phyloP scores from a whole-genome alignment of 1,284 basidiomycete genomes.

The Neotropicomus parvogracilis region DNA sequence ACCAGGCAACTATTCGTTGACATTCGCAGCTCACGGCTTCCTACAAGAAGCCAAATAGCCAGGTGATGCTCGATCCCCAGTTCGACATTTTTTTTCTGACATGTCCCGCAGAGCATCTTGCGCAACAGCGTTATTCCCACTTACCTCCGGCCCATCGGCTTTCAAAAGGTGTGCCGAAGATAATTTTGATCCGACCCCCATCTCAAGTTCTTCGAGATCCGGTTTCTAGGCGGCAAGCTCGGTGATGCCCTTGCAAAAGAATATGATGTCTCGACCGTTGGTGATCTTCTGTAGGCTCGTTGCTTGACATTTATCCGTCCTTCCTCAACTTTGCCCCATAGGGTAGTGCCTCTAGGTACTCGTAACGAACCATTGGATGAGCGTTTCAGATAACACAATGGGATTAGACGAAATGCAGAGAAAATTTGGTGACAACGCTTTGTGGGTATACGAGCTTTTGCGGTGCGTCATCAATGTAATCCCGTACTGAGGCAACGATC shows the following conservation, averaged over 20 bases:
- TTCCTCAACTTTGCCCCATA: conserved; percentile 23
- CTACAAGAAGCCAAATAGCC: conserved; percentile 85
- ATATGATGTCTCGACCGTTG: conserved; percentile 86
- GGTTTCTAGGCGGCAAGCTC: conserved; percentile 93
- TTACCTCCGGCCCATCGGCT: conserved; percentile 78
- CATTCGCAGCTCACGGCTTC: conserved; percentile 72
- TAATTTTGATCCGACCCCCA: not conserved
- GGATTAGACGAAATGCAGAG: conserved; percentile 71
- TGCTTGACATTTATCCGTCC: not conserved
- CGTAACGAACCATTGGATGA: not conserved
- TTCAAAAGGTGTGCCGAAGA: conserved; percentile 68
- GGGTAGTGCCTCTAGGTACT: conserved; percentile 49
- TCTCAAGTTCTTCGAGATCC: conserved; percentile 56
- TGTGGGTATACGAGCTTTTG: conserved; percentile 89
- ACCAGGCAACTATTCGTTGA: not conserved
- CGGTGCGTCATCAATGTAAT: conserved; percentile 42
- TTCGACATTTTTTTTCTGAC: conserved; percentile 1
- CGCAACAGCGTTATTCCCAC: conserved; percentile 78
- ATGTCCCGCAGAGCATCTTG: conserved; percentile 57
- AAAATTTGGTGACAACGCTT: conserved; percentile 78
- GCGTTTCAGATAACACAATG: conserved; percentile 1
- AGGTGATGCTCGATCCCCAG: conserved; percentile 42
- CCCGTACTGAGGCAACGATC: not conserved
- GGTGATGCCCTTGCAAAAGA: conserved; percentile 84
- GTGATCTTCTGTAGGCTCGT: conserved; percentile 71